phyloP scores from a whole-genome alignment of 2,329 filamentous ascomycete species.

The Alternaria solani region DNA sequence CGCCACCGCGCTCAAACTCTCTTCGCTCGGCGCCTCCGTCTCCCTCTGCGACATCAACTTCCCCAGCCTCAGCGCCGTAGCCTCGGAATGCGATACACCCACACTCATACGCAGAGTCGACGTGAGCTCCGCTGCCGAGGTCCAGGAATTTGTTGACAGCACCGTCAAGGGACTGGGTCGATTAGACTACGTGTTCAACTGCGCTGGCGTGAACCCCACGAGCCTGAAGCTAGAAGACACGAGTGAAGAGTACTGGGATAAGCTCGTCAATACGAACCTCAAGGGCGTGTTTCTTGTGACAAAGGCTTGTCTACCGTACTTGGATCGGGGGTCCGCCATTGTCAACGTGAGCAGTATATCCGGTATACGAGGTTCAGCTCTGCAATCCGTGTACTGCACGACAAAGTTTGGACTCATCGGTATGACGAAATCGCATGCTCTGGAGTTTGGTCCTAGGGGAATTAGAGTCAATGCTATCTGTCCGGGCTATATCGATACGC shows the following conservation, averaged over 20 bases:
- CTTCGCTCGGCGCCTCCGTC: constrained; percentile 53
- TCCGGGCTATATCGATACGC: constrained; percentile 57
- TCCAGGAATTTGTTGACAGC: constrained; percentile 53
- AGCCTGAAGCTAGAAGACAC: constrained; percentile 51
- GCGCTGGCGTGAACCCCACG: constrained; percentile 60
- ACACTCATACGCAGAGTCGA: constrained; percentile 52
- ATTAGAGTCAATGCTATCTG: constrained; percentile 43
- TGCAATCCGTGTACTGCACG: constrained; percentile 46
- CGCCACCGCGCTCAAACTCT: constrained; percentile 58
- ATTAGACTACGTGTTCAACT: constrained; percentile 56
- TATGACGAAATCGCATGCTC: constrained; percentile 43
- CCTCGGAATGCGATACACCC: constrained; percentile 42
- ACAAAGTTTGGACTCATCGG: constrained; percentile 49
- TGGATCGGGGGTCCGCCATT: constrained; percentile 29
- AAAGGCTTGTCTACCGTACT: constrained; percentile 52
- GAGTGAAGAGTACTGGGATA: constrained; percentile 59
- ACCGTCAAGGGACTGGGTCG: constrained; percentile 47
- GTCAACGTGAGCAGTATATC: constrained; percentile 43
- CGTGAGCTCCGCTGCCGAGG: constrained; percentile 55
- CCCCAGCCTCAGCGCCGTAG: constrained; percentile 51
- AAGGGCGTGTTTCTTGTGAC: constrained; percentile 58
- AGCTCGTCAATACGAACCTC: constrained; percentile 57
- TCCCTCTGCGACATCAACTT: constrained; percentile 50
- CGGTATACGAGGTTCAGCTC: constrained; percentile 34
- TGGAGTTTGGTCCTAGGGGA: constrained; percentile 43